phyloP scores from a whole-genome alignment of 176 grass and related monocot genomes.

The Carex scoparia region DNA sequence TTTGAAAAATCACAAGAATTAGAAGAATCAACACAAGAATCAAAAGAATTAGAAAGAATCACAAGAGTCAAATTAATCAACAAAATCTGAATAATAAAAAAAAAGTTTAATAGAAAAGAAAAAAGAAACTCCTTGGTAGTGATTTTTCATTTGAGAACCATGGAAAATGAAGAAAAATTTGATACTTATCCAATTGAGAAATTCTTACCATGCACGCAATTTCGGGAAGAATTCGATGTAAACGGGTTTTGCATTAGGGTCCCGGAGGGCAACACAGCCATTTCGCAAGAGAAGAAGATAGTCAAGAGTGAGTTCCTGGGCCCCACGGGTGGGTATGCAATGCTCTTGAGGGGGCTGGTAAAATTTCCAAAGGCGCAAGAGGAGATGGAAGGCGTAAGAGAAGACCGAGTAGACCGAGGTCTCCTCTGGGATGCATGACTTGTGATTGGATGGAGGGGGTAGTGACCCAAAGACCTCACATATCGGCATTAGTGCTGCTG shows the following conservation, averaged over 20 bases:
- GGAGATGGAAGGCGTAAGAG: conserved; percentile 90
- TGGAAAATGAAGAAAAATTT: too few species aligned
- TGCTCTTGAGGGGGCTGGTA: conserved; percentile 82
- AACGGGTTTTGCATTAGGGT: conserved; percentile 57
- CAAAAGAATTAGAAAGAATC: too few species aligned
- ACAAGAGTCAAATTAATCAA: too few species aligned
- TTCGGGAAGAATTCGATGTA: conserved; percentile 97
- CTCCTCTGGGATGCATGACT: conserved; percentile 55
- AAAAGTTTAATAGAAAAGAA: too few species aligned
- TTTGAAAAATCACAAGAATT: too few species aligned
- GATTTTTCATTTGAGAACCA: too few species aligned
- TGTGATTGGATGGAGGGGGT: conserved; percentile 65
- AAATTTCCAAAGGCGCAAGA: conserved; percentile 95
- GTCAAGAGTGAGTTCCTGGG: conserved; percentile 80
- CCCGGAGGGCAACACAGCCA: conserved; percentile 40
- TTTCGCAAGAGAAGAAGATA: conserved; percentile 88
- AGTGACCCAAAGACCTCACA: conserved; percentile 95
- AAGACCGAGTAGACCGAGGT: conserved; percentile 76
- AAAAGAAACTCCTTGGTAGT: too few species aligned
- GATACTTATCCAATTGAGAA: too few species aligned
- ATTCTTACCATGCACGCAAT: conserved; percentile 53
- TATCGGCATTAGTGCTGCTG: conserved; percentile 83
- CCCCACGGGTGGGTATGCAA: conserved; percentile 58
- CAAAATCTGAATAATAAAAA: too few species aligned
- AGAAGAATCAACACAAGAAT: too few species aligned